Conservation (phyloP, 148 eudicot species). For the Gaultheria prostrata region DNA sequence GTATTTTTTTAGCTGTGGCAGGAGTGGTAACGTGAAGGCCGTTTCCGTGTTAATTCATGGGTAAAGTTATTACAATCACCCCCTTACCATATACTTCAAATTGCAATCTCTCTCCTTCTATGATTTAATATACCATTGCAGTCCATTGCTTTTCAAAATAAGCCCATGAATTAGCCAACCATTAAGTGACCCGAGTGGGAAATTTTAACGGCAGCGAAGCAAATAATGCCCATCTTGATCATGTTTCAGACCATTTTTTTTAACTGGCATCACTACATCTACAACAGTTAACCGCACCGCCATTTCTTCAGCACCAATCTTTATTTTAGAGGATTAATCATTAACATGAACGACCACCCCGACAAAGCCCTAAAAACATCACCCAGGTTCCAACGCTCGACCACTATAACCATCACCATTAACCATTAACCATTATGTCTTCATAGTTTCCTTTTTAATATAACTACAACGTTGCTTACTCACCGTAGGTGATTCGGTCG, state of each 20-base stretch:
- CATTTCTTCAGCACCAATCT: neutral
- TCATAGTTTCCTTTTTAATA: neutral
- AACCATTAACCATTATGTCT: neutral
- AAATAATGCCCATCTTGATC: neutral
- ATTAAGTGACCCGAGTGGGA: neutral
- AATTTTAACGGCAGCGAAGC: neutral
- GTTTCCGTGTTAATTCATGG: neutral
- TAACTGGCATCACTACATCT: too few relatives aligned
- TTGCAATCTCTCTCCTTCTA: neutral
- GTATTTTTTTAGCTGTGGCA: neutral
- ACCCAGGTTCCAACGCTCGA: neutral
- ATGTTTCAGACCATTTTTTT: too few relatives aligned
- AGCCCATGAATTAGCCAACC: neutral
- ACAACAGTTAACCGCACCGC: too few relatives aligned
- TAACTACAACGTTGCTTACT: neutral
- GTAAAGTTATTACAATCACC: neutral
- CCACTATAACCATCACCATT: neutral
- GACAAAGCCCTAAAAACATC: neutral
- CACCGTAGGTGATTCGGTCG: neutral
- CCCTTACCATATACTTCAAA: neutral
- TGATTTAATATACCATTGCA: neutral
- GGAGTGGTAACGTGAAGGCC: neutral
- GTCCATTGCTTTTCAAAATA: neutral
- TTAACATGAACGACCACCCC: neutral
- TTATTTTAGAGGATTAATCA: neutral